Evolutionary conservation across 805 yeast genomes (phyloP), one percentile per base, ranked within the genome.

Genomic region (Isabelozyma gotoi): DNA sequence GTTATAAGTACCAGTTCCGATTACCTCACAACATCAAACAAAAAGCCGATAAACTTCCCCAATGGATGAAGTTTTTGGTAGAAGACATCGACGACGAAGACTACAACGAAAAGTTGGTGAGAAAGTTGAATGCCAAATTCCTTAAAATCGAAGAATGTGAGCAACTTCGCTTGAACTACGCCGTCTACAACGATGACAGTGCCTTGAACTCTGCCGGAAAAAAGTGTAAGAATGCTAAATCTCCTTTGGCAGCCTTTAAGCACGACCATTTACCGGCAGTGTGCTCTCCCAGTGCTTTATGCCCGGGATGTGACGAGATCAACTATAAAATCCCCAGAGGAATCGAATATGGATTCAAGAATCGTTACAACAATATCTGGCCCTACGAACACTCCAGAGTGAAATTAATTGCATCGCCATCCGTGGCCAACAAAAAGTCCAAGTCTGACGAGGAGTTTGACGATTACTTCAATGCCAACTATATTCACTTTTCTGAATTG

Each of bases 371-470:
- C 32, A 73, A 73, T 42, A 64, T 73, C 7, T 73, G 76, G 76
- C 78, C 78, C 0, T 73, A 72, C 51, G 78, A 73, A 51, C 78
- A 73, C 46, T 71, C 77, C 2, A 55, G 77, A 36, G 77, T 73
- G 12, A 67, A 62, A 38, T 46, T 71, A 24, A 50, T 50, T 21
- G 49, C 50, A 27, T 50, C 64, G 4, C 59, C 59, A 16, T 21
- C 39, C 18, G 33, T 39, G 17, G 20, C 14, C 16, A 27, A 27
- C 21, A 31, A 10, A 48, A 31, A 18, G 34, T 24, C 31, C 2
- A 11, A 10, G 5, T 31, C 18, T 15, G 37, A 49, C 10, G 55
- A 51, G 10, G 46, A 43, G 2, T 46, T 43, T 14, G 73, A 68
- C 46, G 77, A 73, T 46, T 73, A 73, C 52, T 68, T 73, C 56